Evolutionary conservation across 2,329 filamentous ascomycete species (phyloP).

Genomic region (Berkeleyomyces basicola): DNA sequence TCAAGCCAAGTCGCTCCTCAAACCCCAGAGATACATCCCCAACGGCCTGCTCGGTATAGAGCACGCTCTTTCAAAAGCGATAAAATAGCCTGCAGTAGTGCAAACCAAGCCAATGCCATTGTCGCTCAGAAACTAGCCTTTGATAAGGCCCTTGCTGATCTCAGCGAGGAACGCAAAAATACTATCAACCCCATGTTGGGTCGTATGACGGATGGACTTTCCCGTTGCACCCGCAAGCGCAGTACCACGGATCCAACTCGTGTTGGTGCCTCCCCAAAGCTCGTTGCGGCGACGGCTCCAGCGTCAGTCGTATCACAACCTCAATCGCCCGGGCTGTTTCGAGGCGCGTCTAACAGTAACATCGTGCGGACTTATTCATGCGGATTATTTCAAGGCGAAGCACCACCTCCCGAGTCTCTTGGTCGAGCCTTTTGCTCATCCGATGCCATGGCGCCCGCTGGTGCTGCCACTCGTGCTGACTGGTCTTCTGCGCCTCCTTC

Average conservation of each 20-base stretch:
- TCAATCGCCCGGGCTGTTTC: not conserved
- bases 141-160: constrained; percentile 10
- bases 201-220: constrained; percentile 9
- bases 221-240: constrained; percentile 1
- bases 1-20: not conserved
- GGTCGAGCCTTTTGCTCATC: not conserved
- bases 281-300: not conserved
- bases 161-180: constrained; percentile 11
- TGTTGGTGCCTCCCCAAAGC: not conserved
- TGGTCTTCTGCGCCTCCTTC: constrained; percentile 17
- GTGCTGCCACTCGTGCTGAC: not conserved
- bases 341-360: not conserved
- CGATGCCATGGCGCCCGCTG: not conserved
- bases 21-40: not conserved
- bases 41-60: constrained; percentile 6
- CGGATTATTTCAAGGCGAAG: not conserved
- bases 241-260: not conserved
- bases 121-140: constrained; percentile 9
- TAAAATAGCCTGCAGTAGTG: not conserved
- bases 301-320: not conserved
- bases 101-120: not conserved
- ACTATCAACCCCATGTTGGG: constrained; percentile 11
- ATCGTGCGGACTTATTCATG: constrained; percentile 3
- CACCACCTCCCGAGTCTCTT: not conserved
- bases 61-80: not conserved